phyloP scores from a whole-genome alignment of 768 basidiomycete species.

The Russula sp. region DNA sequence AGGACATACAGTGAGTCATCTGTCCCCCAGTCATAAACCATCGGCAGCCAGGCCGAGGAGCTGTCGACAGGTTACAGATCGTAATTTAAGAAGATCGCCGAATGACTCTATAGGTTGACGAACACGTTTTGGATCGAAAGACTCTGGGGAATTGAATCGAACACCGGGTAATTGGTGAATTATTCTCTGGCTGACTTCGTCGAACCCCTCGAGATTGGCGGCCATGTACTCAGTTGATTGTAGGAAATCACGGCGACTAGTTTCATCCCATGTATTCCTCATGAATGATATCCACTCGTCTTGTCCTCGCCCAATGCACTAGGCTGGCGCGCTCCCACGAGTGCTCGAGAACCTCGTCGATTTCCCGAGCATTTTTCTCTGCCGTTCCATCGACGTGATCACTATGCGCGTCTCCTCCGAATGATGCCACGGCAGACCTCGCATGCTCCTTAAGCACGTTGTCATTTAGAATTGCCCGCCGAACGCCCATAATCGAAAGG shows the following conservation, averaged over 20 bases:
- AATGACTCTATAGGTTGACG: background rate
- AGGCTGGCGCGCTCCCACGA: background rate
- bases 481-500: background rate
- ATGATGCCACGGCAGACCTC: background rate
- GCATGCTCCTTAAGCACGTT: background rate
- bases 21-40: too few relatives aligned
- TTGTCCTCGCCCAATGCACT: too few relatives aligned
- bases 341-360: background rate
- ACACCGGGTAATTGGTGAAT: background rate
- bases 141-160: background rate
- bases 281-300: too few relatives aligned
- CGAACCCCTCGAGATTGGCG: background rate
- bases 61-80: background rate
- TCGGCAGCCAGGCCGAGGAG: too few relatives aligned
- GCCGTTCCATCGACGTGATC: background rate
- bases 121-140: background rate
- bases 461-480: background rate
- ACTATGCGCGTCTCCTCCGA: background rate
- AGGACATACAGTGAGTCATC: too few relatives aligned
- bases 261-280: too few relatives aligned
- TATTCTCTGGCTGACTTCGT: background rate
- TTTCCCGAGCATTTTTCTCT: background rate
- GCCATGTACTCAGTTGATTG: background rate
- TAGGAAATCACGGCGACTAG: too few relatives aligned
- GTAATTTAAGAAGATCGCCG: background rate